Conservation (phyloP, 257 asterid genomes). For the Solanum etuberosum region DNA sequence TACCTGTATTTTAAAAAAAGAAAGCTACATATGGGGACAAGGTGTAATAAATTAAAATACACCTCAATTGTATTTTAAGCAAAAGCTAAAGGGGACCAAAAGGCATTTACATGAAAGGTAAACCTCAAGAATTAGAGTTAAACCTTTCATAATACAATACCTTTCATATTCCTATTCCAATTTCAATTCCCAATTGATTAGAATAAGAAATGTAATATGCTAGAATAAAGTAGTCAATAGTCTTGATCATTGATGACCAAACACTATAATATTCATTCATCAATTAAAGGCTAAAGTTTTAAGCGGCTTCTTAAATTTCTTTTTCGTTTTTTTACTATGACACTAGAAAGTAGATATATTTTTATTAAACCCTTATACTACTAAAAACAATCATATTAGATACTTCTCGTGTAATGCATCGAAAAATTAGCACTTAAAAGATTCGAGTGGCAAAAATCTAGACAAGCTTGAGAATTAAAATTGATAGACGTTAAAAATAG, state of each 20-base stretch:
- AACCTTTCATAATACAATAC: not conserved
- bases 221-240: not conserved
- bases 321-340: not conserved
- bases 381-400: not conserved
- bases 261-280: not conserved
- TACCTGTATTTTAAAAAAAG: not conserved
- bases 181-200: not conserved
- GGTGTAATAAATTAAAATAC: not conserved
- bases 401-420: no score
- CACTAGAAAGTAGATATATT: no score
- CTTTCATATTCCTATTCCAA: not conserved
- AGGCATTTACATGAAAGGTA: not conserved
- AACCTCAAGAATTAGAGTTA: not conserved
- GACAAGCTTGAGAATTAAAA: no score
- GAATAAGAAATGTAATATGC: not conserved
- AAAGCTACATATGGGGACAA: not conserved
- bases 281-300: not conserved
- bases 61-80: not conserved
- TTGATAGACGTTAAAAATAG: no score
- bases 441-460: no score
- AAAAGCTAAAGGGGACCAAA: not conserved
- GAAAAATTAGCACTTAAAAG: no score
- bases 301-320: not conserved
- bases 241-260: not conserved
- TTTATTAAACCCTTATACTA: no score